Evolutionary conservation across 805 yeast genomes (phyloP), one percentile per base, ranked within the genome.

Genomic region (Lachancea lanzarotensis): DNA sequence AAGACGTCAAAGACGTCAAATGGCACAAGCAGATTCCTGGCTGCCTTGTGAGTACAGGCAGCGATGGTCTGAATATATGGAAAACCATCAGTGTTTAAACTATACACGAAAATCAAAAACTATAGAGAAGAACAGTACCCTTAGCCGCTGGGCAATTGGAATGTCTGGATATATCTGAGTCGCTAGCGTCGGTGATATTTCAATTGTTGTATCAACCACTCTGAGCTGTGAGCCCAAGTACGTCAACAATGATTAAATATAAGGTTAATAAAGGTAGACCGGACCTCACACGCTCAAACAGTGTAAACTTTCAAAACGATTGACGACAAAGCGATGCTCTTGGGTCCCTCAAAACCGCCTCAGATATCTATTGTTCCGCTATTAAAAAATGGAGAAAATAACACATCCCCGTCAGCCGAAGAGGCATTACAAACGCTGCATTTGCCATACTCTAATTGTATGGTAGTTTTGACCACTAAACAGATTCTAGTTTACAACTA

Each of bases 21-120:
- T 93, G 98, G 98, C 96, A 91, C 67, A 80, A 73, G 59, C 98
- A 93, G 71, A 86, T 93, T 45, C 98, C 98, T 2, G 98, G 98
- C 39, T 82, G 95, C 53, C 75, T 93, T 60, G 88, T 89, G 15
- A 82, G 95, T 56, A 91, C 98, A 2, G 98, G 98, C 53, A 82
- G 91, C 31, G 97, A 91, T 59, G 98, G 98, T 33, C 73, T 93
- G 63, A 85, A 86, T 59, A 71, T 91, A 34, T 93, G 97, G 97
- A 93, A 93, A 72, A 91, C 97, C 16, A 93, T 93, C 59, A 84
- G 95, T 63, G 96, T 91, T 34, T 90, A 73, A 25, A 57, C 18
- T 30, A n/a, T n/a, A 32, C 15, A 22, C 9, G 25, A 12, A n/a
- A 8, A 15, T 38, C 35, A 17, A 37, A 22, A 22, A 22, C 25